phyloP scores from a whole-genome alignment of 768 basidiomycete genomes.

The Rhodotorula toruloides region DNA sequence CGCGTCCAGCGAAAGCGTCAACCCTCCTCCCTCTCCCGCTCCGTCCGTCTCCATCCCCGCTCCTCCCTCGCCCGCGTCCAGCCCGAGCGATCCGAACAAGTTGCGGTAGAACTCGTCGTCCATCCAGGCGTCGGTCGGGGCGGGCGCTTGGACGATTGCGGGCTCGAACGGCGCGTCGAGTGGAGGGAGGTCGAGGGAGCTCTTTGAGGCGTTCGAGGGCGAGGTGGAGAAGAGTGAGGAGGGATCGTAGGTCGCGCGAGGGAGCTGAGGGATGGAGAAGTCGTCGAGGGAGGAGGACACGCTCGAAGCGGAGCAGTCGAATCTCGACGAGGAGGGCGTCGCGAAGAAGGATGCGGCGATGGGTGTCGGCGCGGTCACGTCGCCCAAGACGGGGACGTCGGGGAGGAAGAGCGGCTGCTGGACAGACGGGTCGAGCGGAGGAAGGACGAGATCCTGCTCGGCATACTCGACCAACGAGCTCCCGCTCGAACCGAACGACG shows the following conservation, averaged over 20 bases:
- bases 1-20: slow-evolving; percentile 10
- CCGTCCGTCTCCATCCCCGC: background rate
- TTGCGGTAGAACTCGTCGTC: slow-evolving; percentile 21
- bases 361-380: background rate
- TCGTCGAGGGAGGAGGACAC: too few species aligned
- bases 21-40: slow-evolving; percentile 2
- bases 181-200: too few species aligned
- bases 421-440: background rate
- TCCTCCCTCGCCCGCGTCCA: background rate
- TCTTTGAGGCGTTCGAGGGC: too few species aligned
- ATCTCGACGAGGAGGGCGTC: background rate
- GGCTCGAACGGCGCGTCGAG: background rate
- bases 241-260: background rate
- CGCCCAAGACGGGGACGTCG: background rate
- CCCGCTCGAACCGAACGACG: background rate
- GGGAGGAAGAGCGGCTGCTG: background rate
- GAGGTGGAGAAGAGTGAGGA: background rate
- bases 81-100: slow-evolving; percentile 24
- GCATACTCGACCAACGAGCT: slow-evolving; percentile 12
- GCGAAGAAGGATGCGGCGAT: background rate
- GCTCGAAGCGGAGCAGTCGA: too few species aligned
- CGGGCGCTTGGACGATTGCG: background rate
- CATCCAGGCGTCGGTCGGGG: slow-evolving; percentile 13
- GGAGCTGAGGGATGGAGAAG: slow-evolving; percentile 3
- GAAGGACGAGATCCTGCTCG: slow-evolving; percentile 2